phyloP scores from a whole-genome alignment of 495 filamentous ascomycete genomes.

The Penicillium canescens region DNA sequence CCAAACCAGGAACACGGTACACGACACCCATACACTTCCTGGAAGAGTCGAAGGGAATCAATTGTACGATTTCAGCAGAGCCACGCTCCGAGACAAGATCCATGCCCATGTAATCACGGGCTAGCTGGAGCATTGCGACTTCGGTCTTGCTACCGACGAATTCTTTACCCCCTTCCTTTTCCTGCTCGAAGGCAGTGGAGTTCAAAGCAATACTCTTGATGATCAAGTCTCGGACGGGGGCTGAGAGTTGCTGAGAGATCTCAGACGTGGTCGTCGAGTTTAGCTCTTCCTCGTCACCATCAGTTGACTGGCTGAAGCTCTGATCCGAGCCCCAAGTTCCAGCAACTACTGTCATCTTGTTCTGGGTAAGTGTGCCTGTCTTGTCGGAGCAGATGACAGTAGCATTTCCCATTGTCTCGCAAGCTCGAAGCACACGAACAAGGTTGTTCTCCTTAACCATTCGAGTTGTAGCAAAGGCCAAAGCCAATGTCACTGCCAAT shows the following conservation, averaged over 20 bases:
- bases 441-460: conserved; percentile 73
- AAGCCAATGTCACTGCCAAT: conserved; percentile 65
- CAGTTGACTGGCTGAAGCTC: conserved; percentile 48
- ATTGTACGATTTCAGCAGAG: conserved; percentile 58
- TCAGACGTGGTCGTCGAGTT: conserved; percentile 25
- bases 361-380: conserved; percentile 70
- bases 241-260: conserved; percentile 39
- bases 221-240: conserved; percentile 47
- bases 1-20: conserved; percentile 53
- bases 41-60: conserved; percentile 68
- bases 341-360: conserved; percentile 70
- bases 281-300: conserved; percentile 15
- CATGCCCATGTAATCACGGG: conserved; percentile 62
- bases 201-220: conserved; percentile 64
- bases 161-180: conserved; percentile 52
- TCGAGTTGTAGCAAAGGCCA: conserved; percentile 67
- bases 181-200: conserved; percentile 66
- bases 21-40: conserved; percentile 71
- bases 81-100: conserved; percentile 60
- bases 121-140: conserved; percentile 64
- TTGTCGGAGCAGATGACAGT: conserved; percentile 72
- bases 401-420: conserved; percentile 73
- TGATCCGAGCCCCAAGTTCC: conserved; percentile 57
- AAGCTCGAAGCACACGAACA: conserved; percentile 63
- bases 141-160: conserved; percentile 75